These are phyloP conservation scores for Rhizopogon vesiculosus DNA, from an alignment of 768 basidiomycete species.

Conservation along the genomic window DNA sequence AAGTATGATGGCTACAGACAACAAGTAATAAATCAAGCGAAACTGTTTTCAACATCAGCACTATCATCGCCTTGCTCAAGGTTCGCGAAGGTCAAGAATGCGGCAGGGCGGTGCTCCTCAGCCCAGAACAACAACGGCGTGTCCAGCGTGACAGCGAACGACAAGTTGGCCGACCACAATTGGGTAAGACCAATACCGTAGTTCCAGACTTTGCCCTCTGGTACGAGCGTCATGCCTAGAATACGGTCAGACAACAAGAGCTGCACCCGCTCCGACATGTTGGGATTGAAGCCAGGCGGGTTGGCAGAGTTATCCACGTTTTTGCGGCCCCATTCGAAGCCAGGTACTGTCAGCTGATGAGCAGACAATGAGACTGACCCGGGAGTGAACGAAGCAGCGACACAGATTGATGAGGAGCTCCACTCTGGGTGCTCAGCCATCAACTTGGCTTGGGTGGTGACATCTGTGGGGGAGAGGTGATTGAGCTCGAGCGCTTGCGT, in stretches of 20 bases:
- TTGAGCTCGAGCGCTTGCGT: constrained; percentile 92
- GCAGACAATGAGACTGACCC: constrained; percentile 95
- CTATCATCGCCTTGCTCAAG: constrained; percentile 89
- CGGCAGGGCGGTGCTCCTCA: constrained; percentile 89
- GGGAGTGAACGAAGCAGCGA: constrained; percentile 95
- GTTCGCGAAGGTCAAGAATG: constrained; percentile 91
- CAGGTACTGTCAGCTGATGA: constrained; percentile 84
- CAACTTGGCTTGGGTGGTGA: constrained; percentile 90
- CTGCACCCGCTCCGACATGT: constrained; percentile 96
- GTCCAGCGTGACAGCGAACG: constrained; percentile 82
- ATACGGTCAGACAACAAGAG: constrained; percentile 92
- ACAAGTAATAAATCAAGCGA: constrained; percentile 52
- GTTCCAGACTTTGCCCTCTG: constrained; percentile 95
- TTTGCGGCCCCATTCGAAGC: constrained; percentile 98
- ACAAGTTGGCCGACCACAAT: constrained; percentile 77
- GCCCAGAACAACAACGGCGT: constrained; percentile 97
- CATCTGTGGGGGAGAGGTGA: constrained; percentile 89
- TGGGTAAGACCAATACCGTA: constrained; percentile 94
- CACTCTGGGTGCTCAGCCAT: constrained; percentile 97
- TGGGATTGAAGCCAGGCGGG: constrained; percentile 93
- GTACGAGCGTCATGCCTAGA: constrained; percentile 92
- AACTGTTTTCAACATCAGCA: constrained; percentile 93
- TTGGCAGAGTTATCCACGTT: constrained; percentile 82
- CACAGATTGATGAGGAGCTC: constrained; percentile 89
- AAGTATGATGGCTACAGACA: constrained; percentile 3